Conservation (phyloP, 768 basidiomycete genomes). For the Mycena crocata region DNA sequence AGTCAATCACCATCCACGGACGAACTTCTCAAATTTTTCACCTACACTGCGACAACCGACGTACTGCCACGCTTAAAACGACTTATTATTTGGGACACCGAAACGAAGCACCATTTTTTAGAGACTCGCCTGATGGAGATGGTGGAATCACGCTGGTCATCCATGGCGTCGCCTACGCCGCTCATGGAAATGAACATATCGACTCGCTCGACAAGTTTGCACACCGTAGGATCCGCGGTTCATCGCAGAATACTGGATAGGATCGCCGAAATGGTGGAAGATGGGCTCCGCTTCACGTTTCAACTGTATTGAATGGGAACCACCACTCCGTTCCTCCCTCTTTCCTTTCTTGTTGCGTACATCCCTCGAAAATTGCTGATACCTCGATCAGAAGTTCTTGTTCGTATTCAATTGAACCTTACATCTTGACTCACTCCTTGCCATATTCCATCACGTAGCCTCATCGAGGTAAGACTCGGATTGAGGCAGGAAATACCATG, state of each 20-base stretch:
- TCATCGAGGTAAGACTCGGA: no score
- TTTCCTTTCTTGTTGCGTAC: no score
- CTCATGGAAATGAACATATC: neutral
- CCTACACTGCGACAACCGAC: neutral
- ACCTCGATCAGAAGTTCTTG: no score
- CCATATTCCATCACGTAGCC: no score
- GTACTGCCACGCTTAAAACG: neutral
- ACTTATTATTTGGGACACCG: neutral
- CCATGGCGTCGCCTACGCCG: neutral
- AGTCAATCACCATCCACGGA: neutral
- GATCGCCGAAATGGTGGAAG: conserved; percentile 5
- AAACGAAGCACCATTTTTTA: neutral
- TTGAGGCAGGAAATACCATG: no score
- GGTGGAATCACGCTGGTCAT: conserved; percentile 5
- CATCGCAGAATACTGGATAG: neutral
- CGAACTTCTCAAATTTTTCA: neutral
- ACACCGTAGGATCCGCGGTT: neutral
- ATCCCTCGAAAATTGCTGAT: no score
- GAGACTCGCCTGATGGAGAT: neutral
- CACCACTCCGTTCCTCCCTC: no score
- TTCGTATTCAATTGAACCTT: no score
- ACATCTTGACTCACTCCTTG: no score
- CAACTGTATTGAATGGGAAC: no score
- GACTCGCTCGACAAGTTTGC: neutral
- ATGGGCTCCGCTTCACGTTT: neutral